Base-by-base conservation (phyloP, 2,329 filamentous ascomycete species). In the Xylariaceae sp. region DNA sequence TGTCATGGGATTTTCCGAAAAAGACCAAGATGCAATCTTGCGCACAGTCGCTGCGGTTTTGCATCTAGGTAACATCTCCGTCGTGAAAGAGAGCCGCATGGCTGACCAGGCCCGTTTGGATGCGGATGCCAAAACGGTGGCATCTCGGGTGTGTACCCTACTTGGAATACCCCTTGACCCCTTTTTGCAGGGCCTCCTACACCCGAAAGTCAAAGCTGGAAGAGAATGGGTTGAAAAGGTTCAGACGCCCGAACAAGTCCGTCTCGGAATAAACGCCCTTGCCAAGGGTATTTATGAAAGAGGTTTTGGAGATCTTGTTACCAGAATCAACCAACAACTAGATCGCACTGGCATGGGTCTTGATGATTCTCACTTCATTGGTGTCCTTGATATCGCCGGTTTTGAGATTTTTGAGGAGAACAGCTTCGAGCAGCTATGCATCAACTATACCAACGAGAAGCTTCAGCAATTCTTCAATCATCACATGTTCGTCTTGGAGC, bases 381-480 rank as follows among this genome's bases (percentile, higher is more conserved):
- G 93, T 43, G 93, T 98, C 7, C 83, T 98, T 34, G 93, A 98
- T 80, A 98, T 98, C 67, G 94, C 94, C 53, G 93, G 93, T 49
- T 98, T 98, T 67, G 93, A 98, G 64, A 98, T 98, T 48, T 98
- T 98, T 59, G 91, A 98, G 57, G 81, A 88, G 60, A 98, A 98
- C 72, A 96, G 92, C 72, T 98, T 98, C 61, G 93, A 98, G 66
- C 93, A 98, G 67, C 78, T 98, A 5, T 98, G 93, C 73, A 98
- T 98, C 77, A 98, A 98, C 69, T 98, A 98, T 69, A 97, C 94
- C 50, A 98, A 98, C 68, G 93, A 98, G 67, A 98, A 96, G 67
- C 80, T 98, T 6, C 93, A 98, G 62, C 93, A 98, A 57, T 98
- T 98, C 67, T 98, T 98, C 79, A 98, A 98, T 61, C 93, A 98